Base-by-base conservation (phyloP, 371 early-diverging fungal genomes). In the Saksenaea vasiformis region DNA sequence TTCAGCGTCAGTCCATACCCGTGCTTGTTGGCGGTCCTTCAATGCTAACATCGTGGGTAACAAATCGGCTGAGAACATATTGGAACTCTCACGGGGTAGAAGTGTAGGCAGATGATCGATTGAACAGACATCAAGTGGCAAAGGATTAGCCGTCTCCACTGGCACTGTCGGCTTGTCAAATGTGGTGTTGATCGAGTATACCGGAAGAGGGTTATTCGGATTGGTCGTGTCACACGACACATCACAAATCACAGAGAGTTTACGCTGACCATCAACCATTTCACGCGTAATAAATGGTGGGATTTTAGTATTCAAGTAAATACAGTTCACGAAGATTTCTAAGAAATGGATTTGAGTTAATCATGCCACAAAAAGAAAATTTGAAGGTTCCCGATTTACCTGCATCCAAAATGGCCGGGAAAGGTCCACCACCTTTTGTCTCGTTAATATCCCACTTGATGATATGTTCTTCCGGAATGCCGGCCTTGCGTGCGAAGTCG, bases 311-410 rank as follows among this genome's bases (percentile, higher is more conserved):
- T 88, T 88, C 59, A 98, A 88, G 72, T 98, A 98, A 79, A 98
- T 97, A 82, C 96, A 98, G 88, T 98, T 98, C 86, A 98, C 90
- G 79, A 98, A 98, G 72, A 97, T 91, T 72, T 96, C 95, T 64
- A 54, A 54, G 15, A 5, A 54, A 7, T n/a, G n/a, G n/a, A n/a
- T 19, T 3, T 51, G 44, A 56, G 24, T 66, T 44, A 10, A 2
- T 28, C 44, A 15, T 28, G 15, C 17, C 38, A 39, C 31, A 31
- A 31, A 31, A 31, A 31, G n/a, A n/a, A n/a, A n/a, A n/a, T n/a
- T n/a, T n/a, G n/a, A n/a, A 31, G 31, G 31, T 31, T 2, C 28
- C 59, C 24, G 31, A 62, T 59, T 61, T 65, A 71, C 72, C 73
- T 62, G 85, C 76, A 55, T 90, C 86, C 62, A 93, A 72, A 60